Percentiles rank a stretch among this genome's conserved stretches.
Evolutionary conservation across 129 eudicot species (phyloP).

Genomic region (Flaveria ramosissima): DNA sequence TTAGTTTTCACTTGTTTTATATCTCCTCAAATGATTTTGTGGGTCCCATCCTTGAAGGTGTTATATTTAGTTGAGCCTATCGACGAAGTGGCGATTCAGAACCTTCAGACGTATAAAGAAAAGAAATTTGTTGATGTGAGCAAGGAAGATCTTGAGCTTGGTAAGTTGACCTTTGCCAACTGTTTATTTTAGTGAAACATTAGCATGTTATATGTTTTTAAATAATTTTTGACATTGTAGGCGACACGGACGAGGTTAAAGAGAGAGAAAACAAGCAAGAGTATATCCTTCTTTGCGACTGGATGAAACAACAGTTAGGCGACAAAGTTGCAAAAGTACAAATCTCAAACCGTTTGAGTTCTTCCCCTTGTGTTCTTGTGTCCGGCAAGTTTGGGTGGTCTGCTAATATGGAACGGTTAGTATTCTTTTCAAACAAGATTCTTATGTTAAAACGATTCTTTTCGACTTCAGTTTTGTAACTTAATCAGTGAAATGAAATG

Average conservation of each 20-base stretch:
- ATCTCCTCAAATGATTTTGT: background rate
- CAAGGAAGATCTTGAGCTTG: constrained; percentile 99
- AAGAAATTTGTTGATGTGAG: constrained; percentile 98
- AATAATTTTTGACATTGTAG: constrained; percentile 31
- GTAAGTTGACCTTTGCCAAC: constrained; percentile 45
- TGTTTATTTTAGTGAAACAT: background rate
- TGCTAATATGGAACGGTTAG: constrained; percentile 97
- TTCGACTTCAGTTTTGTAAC: background rate
- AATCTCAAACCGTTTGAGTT: constrained; percentile 86
- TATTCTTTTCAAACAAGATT: background rate
- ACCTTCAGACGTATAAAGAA: constrained; percentile 84
- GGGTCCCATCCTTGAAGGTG: constrained; percentile 42
- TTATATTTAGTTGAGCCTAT: constrained; percentile 86
- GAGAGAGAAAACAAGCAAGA: constrained; percentile 92
- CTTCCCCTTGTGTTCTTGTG: constrained; percentile 97
- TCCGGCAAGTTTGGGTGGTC: constrained; percentile 99
- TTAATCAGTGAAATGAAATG: background rate
- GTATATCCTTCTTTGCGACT: constrained; percentile 79
- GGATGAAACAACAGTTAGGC: constrained; percentile 98
- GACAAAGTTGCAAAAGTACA: constrained; percentile 97
- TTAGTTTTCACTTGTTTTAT: background rate
- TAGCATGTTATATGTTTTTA: background rate
- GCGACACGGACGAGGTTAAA: constrained; percentile 86
- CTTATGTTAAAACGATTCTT: background rate
- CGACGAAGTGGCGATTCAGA: constrained; percentile 95